Conservation (phyloP, 208 protist species). For the Endotrypanum monterogeii region DNA sequence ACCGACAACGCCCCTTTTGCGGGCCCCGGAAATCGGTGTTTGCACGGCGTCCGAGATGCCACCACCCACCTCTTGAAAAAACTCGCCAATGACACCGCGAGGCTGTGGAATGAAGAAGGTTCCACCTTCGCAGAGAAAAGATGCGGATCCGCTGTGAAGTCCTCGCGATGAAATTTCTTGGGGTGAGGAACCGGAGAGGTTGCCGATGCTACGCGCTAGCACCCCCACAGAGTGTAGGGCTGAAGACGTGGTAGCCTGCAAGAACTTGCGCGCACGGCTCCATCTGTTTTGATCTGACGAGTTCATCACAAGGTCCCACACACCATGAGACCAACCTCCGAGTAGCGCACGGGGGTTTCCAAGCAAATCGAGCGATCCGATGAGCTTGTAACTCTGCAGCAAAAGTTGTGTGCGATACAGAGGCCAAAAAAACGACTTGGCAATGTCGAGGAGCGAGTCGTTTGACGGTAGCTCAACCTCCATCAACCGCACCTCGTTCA, state of each 20-base stretch:
- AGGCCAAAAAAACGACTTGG: slow-evolving; percentile 44
- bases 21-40: slow-evolving; percentile 47
- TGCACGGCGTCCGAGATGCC: slow-evolving; percentile 51
- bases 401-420: slow-evolving; percentile 64
- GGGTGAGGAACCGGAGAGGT: slow-evolving; percentile 21
- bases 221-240: slow-evolving; percentile 76
- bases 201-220: slow-evolving; percentile 61
- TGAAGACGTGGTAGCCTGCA: slow-evolving; percentile 57
- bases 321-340: slow-evolving; percentile 53
- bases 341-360: slow-evolving; percentile 75
- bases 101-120: neutral
- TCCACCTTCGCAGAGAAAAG: neutral
- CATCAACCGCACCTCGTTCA: slow-evolving; percentile 31
- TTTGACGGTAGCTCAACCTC: slow-evolving; percentile 44
- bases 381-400: slow-evolving; percentile 74
- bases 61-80: slow-evolving; percentile 37
- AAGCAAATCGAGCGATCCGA: slow-evolving; percentile 73
- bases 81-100: slow-evolving; percentile 37
- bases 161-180: neutral
- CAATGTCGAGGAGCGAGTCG: slow-evolving; percentile 21
- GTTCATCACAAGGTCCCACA: slow-evolving; percentile 53
- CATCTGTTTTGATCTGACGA: slow-evolving; percentile 38
- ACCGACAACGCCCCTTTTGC: slow-evolving; percentile 43
- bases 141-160: neutral
- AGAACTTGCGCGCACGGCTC: slow-evolving; percentile 52